Evolutionary conservation across 371 early-diverging fungal species (phyloP), one percentile per base, ranked within the genome.

Genomic region (Dichotomocladium elegans): DNA sequence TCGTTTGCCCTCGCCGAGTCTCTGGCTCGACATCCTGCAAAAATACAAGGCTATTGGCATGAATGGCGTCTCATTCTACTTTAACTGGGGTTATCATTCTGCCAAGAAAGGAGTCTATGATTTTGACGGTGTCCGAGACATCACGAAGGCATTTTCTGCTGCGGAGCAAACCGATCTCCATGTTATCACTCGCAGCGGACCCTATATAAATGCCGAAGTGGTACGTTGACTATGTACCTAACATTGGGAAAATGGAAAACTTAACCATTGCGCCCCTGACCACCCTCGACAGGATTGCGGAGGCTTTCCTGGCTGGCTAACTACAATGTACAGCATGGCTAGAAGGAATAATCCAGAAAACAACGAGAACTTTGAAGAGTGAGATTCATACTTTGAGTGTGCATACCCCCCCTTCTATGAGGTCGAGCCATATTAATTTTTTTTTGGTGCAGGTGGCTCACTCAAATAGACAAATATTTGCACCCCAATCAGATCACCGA

Each of bases 41-140:
- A 61, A 61, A 45, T 59, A 46, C 49, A 62, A 62, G 26, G 47
- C 63, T 4, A 29, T 51, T 17, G 63, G 49, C 10, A 57, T 46
- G 33, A 62, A 62, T 48, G 55, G 59, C 24, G 63, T 50, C 7
- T 57, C 59, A 10, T 53, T 51, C 26, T 62, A 62, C 45, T 62
- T 62, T 21, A 58, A 57, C 49, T 62, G 63, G 63, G 63, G 63
- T n/a, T 62, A 47, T 15, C 63, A 62, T 25, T 58, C 58, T 14
- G 42, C 58, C 17, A 62, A 57, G 27, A 53, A 50, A 29, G 53
- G 53, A 5, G 51, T 43, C 44, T 53, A 54, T 41, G 64, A 64
- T 27, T 60, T 64, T 37, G 40, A 25, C 4, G 60, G 64, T 3
- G 41, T 64, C 40, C 60, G 60, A 19, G 64, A 64, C 42, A 40